phyloP scores from a whole-genome alignment of 805 yeast species.

The Wickerhamomyces xylosicus region DNA sequence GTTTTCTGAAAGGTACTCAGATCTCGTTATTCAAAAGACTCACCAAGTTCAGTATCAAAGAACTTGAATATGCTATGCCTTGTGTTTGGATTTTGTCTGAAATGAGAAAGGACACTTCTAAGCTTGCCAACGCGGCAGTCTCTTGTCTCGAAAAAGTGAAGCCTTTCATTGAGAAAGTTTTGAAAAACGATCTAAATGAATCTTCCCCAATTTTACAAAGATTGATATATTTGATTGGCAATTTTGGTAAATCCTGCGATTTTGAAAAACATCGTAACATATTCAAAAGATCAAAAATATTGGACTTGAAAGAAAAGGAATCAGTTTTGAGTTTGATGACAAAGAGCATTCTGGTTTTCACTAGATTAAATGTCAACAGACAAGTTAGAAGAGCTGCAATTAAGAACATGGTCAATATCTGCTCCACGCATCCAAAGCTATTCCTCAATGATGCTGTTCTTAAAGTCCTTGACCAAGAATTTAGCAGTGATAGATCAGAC shows the following conservation, averaged over 20 bases:
- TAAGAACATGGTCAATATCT: conserved; percentile 45
- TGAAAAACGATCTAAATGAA: conserved; percentile 16
- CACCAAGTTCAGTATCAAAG: conserved; percentile 49
- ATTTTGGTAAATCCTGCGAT: conserved; percentile 61
- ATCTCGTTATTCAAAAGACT: conserved; percentile 40
- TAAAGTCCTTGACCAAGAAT: conserved; percentile 38
- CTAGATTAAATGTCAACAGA: conserved; percentile 24
- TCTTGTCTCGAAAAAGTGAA: conserved; percentile 44
- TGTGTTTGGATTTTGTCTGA: conserved; percentile 48
- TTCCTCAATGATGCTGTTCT: conserved; percentile 49
- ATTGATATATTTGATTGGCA: conserved; percentile 53
- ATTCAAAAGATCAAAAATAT: conserved; percentile 25
- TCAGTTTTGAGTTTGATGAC: conserved; percentile 47
- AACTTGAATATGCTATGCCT: conserved; percentile 67
- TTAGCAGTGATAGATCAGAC: conserved; percentile 27
- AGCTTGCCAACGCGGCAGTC: conserved; percentile 51
- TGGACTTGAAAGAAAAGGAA: conserved; percentile 40
- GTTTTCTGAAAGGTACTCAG: conserved; percentile 40
- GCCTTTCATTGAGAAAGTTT: conserved; percentile 30
- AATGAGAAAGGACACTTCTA: conserved; percentile 32
- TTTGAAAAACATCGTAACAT: conserved; percentile 35
- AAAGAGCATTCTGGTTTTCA: conserved; percentile 47
- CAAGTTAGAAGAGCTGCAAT: conserved; percentile 41
- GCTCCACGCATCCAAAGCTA: conserved; percentile 54
- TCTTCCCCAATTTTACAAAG: conserved; percentile 41